phyloP scores from a whole-genome alignment of 1,139 yeast genomes.

The Geotrichum restrictum region DNA sequence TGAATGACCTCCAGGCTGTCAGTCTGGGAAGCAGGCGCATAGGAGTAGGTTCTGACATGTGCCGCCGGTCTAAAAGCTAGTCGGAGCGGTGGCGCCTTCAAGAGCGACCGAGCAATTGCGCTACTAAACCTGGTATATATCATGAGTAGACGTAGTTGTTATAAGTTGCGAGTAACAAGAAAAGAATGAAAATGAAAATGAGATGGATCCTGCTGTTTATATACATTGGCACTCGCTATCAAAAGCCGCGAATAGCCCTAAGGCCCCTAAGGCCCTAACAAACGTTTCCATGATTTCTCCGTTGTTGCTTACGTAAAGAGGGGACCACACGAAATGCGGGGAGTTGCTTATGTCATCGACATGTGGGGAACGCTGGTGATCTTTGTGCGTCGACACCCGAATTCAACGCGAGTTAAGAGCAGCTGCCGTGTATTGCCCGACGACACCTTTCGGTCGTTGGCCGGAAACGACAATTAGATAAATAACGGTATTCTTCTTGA shows the following conservation, averaged over 20 bases:
- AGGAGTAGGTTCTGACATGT: conserved; percentile 18
- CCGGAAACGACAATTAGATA: too few species aligned
- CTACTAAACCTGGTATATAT: background rate
- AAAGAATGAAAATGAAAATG: too few species aligned
- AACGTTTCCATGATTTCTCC: conserved; percentile 1
- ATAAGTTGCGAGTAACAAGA: too few species aligned
- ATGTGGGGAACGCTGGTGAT: too few species aligned
- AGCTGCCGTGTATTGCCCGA: too few species aligned
- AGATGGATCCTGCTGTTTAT: too few species aligned
- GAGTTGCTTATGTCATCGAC: background rate
- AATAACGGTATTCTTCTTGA: too few species aligned
- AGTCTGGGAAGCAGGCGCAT: conserved; percentile 23
- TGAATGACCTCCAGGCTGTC: conserved; percentile 27
- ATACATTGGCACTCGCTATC: too few species aligned
- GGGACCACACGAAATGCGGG: background rate
- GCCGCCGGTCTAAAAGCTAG: background rate
- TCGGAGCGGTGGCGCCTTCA: background rate
- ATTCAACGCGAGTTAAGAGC: too few species aligned
- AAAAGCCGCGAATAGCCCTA: background rate
- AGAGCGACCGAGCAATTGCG: background rate
- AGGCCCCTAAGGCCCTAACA: too few species aligned
- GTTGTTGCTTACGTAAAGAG: background rate
- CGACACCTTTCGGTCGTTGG: too few species aligned
- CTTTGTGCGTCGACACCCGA: too few species aligned
- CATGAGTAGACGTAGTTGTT: conserved; percentile 1